Percentiles rank a stretch among this genome's conserved stretches.
phyloP scores from a whole-genome alignment of 2,329 filamentous ascomycete genomes.

The Fusarium paranaense region DNA sequence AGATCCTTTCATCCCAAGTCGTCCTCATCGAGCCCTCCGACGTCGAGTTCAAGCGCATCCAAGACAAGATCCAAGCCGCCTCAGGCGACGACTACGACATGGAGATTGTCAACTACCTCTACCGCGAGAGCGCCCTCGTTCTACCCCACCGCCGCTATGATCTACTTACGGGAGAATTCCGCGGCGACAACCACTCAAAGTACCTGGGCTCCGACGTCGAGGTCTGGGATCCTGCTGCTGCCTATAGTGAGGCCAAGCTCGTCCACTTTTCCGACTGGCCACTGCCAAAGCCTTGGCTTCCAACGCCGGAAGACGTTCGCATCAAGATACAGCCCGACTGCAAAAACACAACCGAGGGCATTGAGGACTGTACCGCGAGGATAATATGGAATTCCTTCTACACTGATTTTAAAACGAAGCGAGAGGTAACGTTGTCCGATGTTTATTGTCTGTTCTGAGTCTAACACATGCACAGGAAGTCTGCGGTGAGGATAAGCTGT shows the following conservation, averaged over 20 bases:
- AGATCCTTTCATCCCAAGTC: constrained; percentile 68
- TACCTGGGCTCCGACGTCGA: constrained; percentile 58
- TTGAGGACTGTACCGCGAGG: constrained; percentile 53
- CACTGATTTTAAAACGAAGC: constrained; percentile 55
- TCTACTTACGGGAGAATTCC: constrained; percentile 72
- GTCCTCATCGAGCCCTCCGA: constrained; percentile 69
- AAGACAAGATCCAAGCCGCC: constrained; percentile 41
- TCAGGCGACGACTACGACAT: constrained; percentile 67
- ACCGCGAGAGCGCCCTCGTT: constrained; percentile 67
- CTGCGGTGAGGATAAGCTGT: not conserved
- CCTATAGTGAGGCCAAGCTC: constrained; percentile 71
- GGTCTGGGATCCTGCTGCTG: constrained; percentile 66
- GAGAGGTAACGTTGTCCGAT: constrained; percentile 9
- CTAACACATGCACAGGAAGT: not conserved
- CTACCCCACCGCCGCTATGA: constrained; percentile 74
- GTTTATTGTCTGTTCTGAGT: not conserved
- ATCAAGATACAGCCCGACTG: constrained; percentile 36
- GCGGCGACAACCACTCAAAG: constrained; percentile 58
- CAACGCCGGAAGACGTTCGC: constrained; percentile 5
- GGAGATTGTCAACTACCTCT: constrained; percentile 75
- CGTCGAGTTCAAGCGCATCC: constrained; percentile 58
- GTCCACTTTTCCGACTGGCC: constrained; percentile 81
- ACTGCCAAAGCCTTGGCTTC: constrained; percentile 69
- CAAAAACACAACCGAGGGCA: constrained; percentile 62
- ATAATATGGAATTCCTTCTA: constrained; percentile 54